These are phyloP conservation scores for Phalaenopsis equestris DNA, from an alignment of 106 monocot genomes.

Conservation along the genomic window DNA sequence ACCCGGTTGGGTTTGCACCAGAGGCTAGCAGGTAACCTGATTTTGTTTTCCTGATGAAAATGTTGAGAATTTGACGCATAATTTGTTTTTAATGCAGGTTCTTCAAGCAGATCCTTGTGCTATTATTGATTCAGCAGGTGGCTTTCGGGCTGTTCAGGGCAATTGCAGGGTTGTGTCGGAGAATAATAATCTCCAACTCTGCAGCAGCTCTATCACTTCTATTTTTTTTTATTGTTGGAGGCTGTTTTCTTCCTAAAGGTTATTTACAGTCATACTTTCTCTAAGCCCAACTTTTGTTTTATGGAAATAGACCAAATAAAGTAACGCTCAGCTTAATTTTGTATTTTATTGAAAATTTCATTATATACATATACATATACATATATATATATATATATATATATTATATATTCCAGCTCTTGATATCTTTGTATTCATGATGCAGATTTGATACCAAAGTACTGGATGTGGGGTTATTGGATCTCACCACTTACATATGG, in stretches of 20 bases:
- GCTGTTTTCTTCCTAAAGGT: slow-evolving; percentile 65
- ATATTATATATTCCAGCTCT: not conserved
- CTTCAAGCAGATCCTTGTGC: slow-evolving; percentile 61
- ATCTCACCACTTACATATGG: slow-evolving; percentile 63
- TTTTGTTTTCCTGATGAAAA: not conserved
- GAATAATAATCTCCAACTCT: slow-evolving; percentile 16
- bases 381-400: too few species aligned
- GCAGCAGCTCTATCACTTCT: slow-evolving; percentile 22
- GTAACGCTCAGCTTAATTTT: too few species aligned
- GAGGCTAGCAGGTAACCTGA: slow-evolving; percentile 39
- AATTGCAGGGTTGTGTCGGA: slow-evolving; percentile 46
- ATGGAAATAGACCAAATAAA: too few species aligned
- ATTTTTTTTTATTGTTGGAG: slow-evolving; percentile 42
- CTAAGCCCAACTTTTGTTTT: too few species aligned
- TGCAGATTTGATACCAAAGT: slow-evolving; percentile 49
- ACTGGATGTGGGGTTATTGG: slow-evolving; percentile 79
- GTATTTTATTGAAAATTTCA: too few species aligned
- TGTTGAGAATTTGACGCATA: not conserved
- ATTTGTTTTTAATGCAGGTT: slow-evolving; percentile 27
- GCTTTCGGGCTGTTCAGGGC: slow-evolving; percentile 51
- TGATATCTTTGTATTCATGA: not conserved
- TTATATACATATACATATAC: not conserved
- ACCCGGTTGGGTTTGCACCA: slow-evolving; percentile 68
- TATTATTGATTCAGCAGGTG: slow-evolving; percentile 56
- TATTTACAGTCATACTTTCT: slow-evolving; percentile 9